Evolutionary conservation across 2,329 filamentous ascomycete species (phyloP).

Genomic region (Blastomyces percursus): DNA sequence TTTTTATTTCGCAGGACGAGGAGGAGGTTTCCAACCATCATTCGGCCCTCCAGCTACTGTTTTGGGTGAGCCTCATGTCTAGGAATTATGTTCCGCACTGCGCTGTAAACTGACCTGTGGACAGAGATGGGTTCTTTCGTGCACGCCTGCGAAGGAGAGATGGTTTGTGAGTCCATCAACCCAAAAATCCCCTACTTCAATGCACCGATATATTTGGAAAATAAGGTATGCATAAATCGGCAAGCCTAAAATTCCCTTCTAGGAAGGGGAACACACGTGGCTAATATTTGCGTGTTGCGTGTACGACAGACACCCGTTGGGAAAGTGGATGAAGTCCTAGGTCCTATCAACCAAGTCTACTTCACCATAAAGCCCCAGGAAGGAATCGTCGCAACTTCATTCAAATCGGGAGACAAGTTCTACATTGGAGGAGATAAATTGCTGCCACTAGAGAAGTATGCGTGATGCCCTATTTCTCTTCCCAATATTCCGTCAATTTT

Average conservation of each 20-base stretch:
- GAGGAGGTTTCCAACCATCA: slow-evolving; percentile 51
- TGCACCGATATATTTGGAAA: slow-evolving; percentile 96
- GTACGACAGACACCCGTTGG: slow-evolving; percentile 61
- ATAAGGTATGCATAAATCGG: slow-evolving; percentile 55
- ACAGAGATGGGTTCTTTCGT: slow-evolving; percentile 87
- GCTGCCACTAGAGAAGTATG: slow-evolving; percentile 72
- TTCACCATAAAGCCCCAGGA: slow-evolving; percentile 98
- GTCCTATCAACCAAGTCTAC: slow-evolving; percentile 93
- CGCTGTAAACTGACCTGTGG: slow-evolving; percentile 22
- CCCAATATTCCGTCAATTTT: neutral
- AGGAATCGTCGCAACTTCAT: slow-evolving; percentile 86
- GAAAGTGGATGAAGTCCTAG: slow-evolving; percentile 96
- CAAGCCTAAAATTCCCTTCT: neutral
- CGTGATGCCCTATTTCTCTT: slow-evolving; percentile 5
- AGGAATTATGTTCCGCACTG: neutral
- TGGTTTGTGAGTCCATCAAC: slow-evolving; percentile 93
- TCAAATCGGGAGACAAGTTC: slow-evolving; percentile 96
- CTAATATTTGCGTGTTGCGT: neutral
- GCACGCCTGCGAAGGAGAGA: slow-evolving; percentile 93
- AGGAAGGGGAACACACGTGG: neutral
- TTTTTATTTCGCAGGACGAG: slow-evolving; percentile 40
- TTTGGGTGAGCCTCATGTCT: slow-evolving; percentile 35
- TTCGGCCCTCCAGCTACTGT: slow-evolving; percentile 54
- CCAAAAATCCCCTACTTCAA: slow-evolving; percentile 98
- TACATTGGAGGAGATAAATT: slow-evolving; percentile 93